Percentiles rank a stretch among this genome's conserved stretches.
Evolutionary conservation across 2,329 filamentous ascomycete species (phyloP).

Genomic region (Penicillium hordei): DNA sequence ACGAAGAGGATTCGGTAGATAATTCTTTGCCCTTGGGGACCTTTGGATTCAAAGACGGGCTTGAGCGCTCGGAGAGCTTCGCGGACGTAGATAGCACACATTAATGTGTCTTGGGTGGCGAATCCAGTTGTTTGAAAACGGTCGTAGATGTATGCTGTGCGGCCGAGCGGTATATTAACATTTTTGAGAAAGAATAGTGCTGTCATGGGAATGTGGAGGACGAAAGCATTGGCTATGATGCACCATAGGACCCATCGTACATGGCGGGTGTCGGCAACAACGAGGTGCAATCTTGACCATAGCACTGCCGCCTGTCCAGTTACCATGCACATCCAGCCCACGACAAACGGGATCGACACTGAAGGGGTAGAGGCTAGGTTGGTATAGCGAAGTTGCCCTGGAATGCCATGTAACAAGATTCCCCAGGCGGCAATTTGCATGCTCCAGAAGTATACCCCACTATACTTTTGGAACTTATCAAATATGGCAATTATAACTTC

Average conservation of each 20-base stretch:
- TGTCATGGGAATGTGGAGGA: slow-evolving; percentile 5
- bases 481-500: slow-evolving; percentile 47
- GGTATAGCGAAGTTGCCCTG: slow-evolving; percentile 23
- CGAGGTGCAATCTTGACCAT: slow-evolving; percentile 48
- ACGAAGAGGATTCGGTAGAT: slow-evolving; percentile 47
- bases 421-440: slow-evolving; percentile 39
- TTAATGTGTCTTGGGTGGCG: slow-evolving; percentile 52
- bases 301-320: slow-evolving; percentile 44
- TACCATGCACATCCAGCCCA: slow-evolving; percentile 43
- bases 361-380: neutral
- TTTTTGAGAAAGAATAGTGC: slow-evolving; percentile 14
- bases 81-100: slow-evolving; percentile 53
- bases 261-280: slow-evolving; percentile 34
- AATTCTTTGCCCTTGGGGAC: slow-evolving; percentile 37
- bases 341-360: slow-evolving; percentile 4
- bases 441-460: slow-evolving; percentile 50
- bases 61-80: slow-evolving; percentile 44
- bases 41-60: slow-evolving; percentile 45
- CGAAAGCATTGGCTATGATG: slow-evolving; percentile 37
- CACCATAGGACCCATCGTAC: slow-evolving; percentile 41
- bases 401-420: slow-evolving; percentile 36
- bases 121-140: slow-evolving; percentile 53
- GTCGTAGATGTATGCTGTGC: slow-evolving; percentile 39
- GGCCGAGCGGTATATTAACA: slow-evolving; percentile 9
- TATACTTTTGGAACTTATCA: slow-evolving; percentile 42